A percentile compares a stretch with the other conserved stretches of the same genome.
Conservation (phyloP, 306 rosid species). For the Lablab purpureus region DNA sequence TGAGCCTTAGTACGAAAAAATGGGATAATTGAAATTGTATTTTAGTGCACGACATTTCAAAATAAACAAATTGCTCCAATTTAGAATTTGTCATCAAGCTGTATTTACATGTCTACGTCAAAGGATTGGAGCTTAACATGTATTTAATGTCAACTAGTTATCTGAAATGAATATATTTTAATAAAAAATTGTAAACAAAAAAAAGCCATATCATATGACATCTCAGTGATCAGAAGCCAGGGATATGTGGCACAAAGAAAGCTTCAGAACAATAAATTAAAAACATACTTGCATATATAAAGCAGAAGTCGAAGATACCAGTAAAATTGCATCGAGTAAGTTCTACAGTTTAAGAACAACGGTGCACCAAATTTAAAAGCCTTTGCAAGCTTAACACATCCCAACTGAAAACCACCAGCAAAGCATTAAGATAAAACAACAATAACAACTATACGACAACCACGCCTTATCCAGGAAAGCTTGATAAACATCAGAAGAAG, state of each 20-base stretch:
- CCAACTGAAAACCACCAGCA: not conserved
- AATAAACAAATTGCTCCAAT: not conserved
- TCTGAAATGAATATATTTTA: not conserved
- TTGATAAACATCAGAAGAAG: not conserved
- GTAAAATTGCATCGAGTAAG: conserved; percentile 9
- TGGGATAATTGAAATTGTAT: not conserved
- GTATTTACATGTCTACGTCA: not conserved
- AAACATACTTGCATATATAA: not conserved
- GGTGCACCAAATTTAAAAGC: not conserved
- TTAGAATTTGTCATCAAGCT: not conserved
- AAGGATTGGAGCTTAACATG: not conserved
- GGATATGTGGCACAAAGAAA: not conserved
- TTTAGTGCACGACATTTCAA: not conserved
- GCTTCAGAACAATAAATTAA: conserved; percentile 3
- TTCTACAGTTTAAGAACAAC: not conserved
- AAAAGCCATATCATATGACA: not conserved
- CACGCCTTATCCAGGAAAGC: not conserved
- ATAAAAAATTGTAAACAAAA: not conserved
- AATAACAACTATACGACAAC: not conserved
- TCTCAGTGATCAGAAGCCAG: not conserved
- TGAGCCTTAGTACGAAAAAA: not conserved
- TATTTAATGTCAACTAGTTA: not conserved
- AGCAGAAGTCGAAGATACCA: conserved; percentile 1
- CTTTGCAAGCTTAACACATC: not conserved
- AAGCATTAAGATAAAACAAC: not conserved